Evolutionary conservation across 441 rosid species (phyloP).

Genomic region (Euphorbia schlechtendalii): DNA sequence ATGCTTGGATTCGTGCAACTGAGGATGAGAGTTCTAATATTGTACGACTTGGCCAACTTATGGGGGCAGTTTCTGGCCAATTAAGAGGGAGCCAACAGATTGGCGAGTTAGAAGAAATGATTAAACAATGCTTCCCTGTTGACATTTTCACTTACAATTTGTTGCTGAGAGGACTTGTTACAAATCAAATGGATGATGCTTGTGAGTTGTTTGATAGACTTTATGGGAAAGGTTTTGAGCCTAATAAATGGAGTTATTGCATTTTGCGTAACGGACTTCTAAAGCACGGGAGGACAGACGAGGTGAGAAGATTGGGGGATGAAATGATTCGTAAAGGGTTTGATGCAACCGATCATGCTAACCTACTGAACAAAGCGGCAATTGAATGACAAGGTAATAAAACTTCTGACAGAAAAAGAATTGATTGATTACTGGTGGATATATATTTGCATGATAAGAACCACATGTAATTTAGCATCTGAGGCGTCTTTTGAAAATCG

Average conservation of each 20-base stretch:
- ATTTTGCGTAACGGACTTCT: slow-evolving; percentile 37
- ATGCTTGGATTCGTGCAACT: slow-evolving; percentile 49
- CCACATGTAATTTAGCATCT: background rate
- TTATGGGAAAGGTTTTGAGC: slow-evolving; percentile 46
- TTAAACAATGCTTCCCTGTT: slow-evolving; percentile 55
- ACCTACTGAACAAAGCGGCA: slow-evolving; percentile 12
- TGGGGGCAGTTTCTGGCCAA: slow-evolving; percentile 53
- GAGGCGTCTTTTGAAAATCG: background rate
- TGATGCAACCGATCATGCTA: slow-evolving; percentile 12
- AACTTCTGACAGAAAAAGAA: slow-evolving; percentile 3
- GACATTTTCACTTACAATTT: slow-evolving; percentile 53
- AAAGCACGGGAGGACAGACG: slow-evolving; percentile 29
- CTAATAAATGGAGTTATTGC: slow-evolving; percentile 50
- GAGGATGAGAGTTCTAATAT: slow-evolving; percentile 34
- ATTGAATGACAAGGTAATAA: background rate
- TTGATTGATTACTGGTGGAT: slow-evolving; percentile 1
- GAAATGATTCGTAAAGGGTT: slow-evolving; percentile 32
- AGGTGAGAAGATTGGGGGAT: slow-evolving; percentile 34
- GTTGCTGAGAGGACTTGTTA: slow-evolving; percentile 42
- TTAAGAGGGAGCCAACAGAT: slow-evolving; percentile 26
- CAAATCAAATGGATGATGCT: slow-evolving; percentile 39
- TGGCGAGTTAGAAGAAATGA: slow-evolving; percentile 39
- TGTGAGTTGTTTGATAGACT: slow-evolving; percentile 37
- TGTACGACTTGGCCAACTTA: slow-evolving; percentile 47
- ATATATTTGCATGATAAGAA: slow-evolving; percentile 6